Conservation (phyloP, 2,329 filamentous ascomycete species). For the Akanthomyces dipterigenus region DNA sequence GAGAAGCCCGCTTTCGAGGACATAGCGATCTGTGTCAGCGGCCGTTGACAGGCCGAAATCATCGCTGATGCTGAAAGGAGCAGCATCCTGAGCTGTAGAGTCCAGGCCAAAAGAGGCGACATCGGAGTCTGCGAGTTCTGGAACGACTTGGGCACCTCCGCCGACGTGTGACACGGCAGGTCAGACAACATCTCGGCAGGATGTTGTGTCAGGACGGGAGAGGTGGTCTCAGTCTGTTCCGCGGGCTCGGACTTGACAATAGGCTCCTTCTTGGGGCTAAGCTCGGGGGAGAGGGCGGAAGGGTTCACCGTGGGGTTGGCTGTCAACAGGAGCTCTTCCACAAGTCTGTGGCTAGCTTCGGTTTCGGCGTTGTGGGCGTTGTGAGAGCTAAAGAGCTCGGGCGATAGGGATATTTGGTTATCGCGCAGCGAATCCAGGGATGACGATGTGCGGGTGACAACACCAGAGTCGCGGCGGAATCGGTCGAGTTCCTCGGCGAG, state of each 20-base stretch:
- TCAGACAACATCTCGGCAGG: slow-evolving; percentile 99
- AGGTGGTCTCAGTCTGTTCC: slow-evolving; percentile 32
- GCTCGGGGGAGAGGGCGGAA: slow-evolving; percentile 52
- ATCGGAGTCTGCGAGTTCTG: slow-evolving; percentile 34
- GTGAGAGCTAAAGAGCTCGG: slow-evolving; percentile 49
- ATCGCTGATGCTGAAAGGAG: slow-evolving; percentile 62
- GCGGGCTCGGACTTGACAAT: slow-evolving; percentile 7
- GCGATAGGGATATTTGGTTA: slow-evolving; percentile 50
- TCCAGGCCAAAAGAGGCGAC: slow-evolving; percentile 35
- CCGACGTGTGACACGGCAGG: slow-evolving; percentile 99
- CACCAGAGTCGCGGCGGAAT: slow-evolving; percentile 38
- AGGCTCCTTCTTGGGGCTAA: slow-evolving; percentile 45
- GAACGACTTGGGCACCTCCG: slow-evolving; percentile 47
- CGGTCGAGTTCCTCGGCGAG: slow-evolving; percentile 45
- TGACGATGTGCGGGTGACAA: slow-evolving; percentile 33
- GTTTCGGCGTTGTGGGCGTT: slow-evolving; percentile 27
- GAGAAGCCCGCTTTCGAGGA: slow-evolving; percentile 71
- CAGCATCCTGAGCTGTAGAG: slow-evolving; percentile 52
- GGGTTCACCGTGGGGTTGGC: slow-evolving; percentile 51
- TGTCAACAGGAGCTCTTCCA: slow-evolving; percentile 39
- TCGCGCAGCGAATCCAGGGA: slow-evolving; percentile 36
- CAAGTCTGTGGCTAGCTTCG: slow-evolving; percentile 27
- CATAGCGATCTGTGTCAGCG: slow-evolving; percentile 66
- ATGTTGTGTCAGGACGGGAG: slow-evolving; percentile 98
- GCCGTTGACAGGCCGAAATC: slow-evolving; percentile 61